Conservation (phyloP, 2,329 filamentous ascomycete species). For the Neophaeococcomyces aloes region DNA sequence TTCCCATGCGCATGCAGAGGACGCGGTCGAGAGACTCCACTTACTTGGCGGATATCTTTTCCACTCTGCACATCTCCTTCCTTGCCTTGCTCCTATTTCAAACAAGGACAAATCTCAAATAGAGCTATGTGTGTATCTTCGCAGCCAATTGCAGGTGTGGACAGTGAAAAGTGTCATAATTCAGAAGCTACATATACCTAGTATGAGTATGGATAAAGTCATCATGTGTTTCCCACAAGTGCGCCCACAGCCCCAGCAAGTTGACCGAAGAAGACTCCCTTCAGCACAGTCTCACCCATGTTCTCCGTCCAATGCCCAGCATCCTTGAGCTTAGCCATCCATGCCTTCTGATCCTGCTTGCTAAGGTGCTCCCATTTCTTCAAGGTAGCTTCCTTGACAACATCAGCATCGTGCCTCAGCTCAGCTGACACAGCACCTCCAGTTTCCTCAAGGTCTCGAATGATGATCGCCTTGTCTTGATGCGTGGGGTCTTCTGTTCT, state of each 20-base stretch:
- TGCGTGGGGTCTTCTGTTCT: constrained; percentile 14
- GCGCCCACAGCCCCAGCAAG: constrained; percentile 51
- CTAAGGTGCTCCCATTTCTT: constrained; percentile 62
- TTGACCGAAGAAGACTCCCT: constrained; percentile 67
- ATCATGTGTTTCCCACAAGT: background rate
- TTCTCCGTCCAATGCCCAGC: constrained; percentile 70
- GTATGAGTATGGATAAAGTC: background rate
- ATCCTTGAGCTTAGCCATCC: constrained; percentile 58
- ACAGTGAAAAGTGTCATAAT: too few species aligned
- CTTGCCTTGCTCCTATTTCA: too few species aligned
- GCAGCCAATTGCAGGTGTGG: too few species aligned
- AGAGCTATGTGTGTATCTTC: too few species aligned
- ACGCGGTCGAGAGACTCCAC: too few species aligned
- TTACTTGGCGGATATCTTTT: too few species aligned
- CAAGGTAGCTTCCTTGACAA: constrained; percentile 17
- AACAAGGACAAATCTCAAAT: too few species aligned
- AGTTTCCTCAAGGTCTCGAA: constrained; percentile 20
- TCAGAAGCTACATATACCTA: background rate
- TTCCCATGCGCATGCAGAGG: background rate
- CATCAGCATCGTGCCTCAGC: constrained; percentile 21
- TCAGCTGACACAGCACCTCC: constrained; percentile 33
- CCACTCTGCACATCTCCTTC: too few species aligned
- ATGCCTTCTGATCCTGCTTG: constrained; percentile 51
- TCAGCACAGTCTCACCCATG: constrained; percentile 66
- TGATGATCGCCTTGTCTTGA: constrained; percentile 21